Evolutionary conservation across 441 rosid species (phyloP), one percentile per base, ranked within the genome.

Genomic region (Pelargonium myrrhifolium): DNA sequence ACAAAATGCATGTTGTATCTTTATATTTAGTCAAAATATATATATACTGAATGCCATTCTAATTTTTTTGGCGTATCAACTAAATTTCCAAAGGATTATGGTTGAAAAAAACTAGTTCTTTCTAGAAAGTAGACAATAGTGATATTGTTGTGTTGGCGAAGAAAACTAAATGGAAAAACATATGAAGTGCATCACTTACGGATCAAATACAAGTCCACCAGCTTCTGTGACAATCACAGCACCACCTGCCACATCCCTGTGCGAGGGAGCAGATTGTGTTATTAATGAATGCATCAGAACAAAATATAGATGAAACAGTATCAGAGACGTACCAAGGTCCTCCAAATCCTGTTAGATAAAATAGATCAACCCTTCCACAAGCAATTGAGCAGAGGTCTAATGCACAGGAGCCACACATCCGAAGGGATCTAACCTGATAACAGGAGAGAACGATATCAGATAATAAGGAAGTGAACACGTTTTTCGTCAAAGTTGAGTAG

Each of bases 361-460:
- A 89, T 70, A 94, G 75, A 77, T 91, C 99, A 61, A 78, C 81
- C 75, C 99, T 84, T 73, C 97, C 96, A 68, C 92, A 88, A 0
- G 97, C 99, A 28, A 94, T 69, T 37, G 93, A 92, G 47, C 99
- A 94, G 37, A 91, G 99, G 83, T 94, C 84, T 75, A 91, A 70
- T 31, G 99, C 99, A 63, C 99, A 94, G 0, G 97, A 94, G 58
- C 99, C 99, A 49, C 85, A 81, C 96, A 93, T 93, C 75, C 99
- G 84, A 67, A 94, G 75, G 6, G 99, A 94, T 80, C 99, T 82
- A 71, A 91, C 97, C 99, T 93, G 86, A 74, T 66, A 51, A 66
- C 65, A 59, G 74, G 51, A 77, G 43, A 56, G 72, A 65, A 28
- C 45, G 24, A 47, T 40, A 43, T 18, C 9, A 55, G 59, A 71